A percentile compares a stretch with the other conserved stretches of the same genome.
These are phyloP conservation scores for Beta corolliflora DNA, from an alignment of 179 eudicot species.

Conservation along the genomic window DNA sequence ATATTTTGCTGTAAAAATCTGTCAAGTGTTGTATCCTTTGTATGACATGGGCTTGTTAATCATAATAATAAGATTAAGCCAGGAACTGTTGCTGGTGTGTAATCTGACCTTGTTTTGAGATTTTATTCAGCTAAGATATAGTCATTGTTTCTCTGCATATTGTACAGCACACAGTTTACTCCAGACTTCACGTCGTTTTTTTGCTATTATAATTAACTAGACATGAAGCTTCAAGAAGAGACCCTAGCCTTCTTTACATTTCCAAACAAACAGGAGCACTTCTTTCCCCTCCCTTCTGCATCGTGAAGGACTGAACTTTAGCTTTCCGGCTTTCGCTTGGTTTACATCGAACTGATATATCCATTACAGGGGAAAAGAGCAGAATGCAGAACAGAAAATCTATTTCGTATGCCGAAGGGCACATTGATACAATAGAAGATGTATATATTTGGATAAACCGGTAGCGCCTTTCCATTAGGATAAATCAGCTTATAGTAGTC, in stretches of 20 bases:
- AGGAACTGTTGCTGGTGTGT: constrained; percentile 15
- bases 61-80: constrained; percentile 13
- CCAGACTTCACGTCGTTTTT: background rate
- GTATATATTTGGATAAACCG: too few relatives aligned
- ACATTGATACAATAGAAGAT: background rate
- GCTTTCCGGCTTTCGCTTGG: too few relatives aligned
- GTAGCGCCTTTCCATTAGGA: too few relatives aligned
- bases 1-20: background rate
- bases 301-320: too few relatives aligned
- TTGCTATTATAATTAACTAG: background rate
- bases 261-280: background rate
- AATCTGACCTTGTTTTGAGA: constrained; percentile 1
- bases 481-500: too few relatives aligned
- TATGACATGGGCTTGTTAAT: background rate
- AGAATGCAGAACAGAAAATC: too few relatives aligned
- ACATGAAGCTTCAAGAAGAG: background rate
- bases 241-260: background rate
- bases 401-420: background rate
- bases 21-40: background rate
- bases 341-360: too few relatives aligned
- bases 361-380: too few relatives aligned
- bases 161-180: background rate
- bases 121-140: background rate
- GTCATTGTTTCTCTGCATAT: background rate
- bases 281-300: too few relatives aligned